Base-by-base conservation (phyloP, 257 asterid genomes). In the Solanum clarkiae region DNA sequence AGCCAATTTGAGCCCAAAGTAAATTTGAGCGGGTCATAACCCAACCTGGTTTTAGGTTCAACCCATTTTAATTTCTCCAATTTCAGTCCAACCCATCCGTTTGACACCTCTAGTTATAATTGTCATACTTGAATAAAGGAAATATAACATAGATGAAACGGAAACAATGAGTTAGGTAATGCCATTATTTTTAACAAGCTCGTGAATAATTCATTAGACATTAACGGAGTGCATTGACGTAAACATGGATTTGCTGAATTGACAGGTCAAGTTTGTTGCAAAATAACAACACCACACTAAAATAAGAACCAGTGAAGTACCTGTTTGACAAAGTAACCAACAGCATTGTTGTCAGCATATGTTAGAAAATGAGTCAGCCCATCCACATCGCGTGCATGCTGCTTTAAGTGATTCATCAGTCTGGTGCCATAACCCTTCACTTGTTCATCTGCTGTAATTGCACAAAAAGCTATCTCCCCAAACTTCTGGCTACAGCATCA, bases 391-490 rank as follows among this genome's bases (percentile, higher is more conserved):
- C 98, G 99, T 57, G 99, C 99, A 81, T 94, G 93, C 92, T 94
- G 94, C 92, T 97, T 97, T 70, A 97, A 90, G 92, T 97, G 98
- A 90, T 95, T 97, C 99, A 97, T 97, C 87, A 97, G 91, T 90
- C 99, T 91, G 81, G 99, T 95, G 42, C 99, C 99, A 86, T 95
- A 97, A 86, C 99, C 99, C 90, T 94, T 97, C 82, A 97, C 98
- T 95, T 95, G 98, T 84, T 97, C 99, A 89, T 95, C 99, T 32
- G 97, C 96, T 49, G 98, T 92, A 87, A 97, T 95, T 75, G 99
- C 99, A 85, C 98, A 97, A 86, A 97, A 97, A 56, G 99, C 99
- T 82, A 97, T 97, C 95, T 97, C 99, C 84, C 99, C 99, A 87
- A 97, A 97, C 85, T 89, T 93, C 92, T 97, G 99, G 94, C 99